These are phyloP conservation scores for Suaeda aralocaspica DNA, from an alignment of 148 eudicot genomes.

Conservation along the genomic window DNA sequence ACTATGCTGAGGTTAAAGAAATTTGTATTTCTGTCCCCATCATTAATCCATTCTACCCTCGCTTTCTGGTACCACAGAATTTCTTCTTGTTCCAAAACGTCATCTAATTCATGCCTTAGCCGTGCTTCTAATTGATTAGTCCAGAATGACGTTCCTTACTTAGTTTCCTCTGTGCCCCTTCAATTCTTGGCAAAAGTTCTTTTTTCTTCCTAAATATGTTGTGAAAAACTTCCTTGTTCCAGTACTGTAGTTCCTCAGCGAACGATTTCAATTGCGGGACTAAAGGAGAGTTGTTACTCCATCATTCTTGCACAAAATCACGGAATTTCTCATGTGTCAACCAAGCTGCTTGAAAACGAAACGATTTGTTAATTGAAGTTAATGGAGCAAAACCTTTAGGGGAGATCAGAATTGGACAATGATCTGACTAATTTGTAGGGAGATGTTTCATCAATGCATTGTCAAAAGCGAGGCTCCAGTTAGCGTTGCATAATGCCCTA, in stretches of 20 bases:
- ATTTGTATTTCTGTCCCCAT: too few relatives aligned
- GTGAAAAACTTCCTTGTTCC: neutral
- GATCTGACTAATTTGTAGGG: neutral
- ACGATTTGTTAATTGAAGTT: neutral
- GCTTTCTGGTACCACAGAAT: too few relatives aligned
- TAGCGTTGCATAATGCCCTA: neutral
- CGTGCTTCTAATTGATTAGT: too few relatives aligned
- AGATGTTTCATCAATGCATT: neutral
- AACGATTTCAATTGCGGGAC: too few relatives aligned
- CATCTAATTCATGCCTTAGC: too few relatives aligned
- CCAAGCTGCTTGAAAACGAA: neutral
- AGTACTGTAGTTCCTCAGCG: neutral
- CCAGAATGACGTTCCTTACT: too few relatives aligned
- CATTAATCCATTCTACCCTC: too few relatives aligned
- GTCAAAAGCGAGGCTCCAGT: neutral
- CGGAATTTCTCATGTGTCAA: neutral
- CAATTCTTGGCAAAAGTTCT: neutral
- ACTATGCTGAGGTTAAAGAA: too few relatives aligned
- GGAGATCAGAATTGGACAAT: neutral
- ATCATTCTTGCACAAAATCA: too few relatives aligned
- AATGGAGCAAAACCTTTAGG: neutral
- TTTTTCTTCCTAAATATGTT: slow-evolving; percentile 11
- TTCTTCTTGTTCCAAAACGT: too few relatives aligned
- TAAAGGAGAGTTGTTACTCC: neutral
- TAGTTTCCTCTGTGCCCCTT: too few relatives aligned